Evolutionary conservation across 75 land plant species (phyloP).

Genomic region (Pinus tabuliformis): DNA sequence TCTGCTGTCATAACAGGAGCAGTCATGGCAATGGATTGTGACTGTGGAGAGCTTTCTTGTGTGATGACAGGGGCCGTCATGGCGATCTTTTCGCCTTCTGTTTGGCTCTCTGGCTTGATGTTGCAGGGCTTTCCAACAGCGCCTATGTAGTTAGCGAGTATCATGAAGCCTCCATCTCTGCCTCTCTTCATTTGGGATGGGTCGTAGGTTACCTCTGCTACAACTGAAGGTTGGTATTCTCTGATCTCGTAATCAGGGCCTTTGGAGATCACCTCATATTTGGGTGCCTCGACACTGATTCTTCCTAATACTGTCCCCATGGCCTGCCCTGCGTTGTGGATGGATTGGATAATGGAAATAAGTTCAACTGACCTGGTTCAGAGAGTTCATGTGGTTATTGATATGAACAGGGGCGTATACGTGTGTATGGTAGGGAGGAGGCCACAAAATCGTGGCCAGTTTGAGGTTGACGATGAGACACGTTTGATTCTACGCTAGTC

Average conservation of each 20-base stretch:
- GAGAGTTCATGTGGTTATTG: neutral
- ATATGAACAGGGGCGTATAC: neutral
- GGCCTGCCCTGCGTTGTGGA: neutral
- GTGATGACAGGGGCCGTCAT: constrained; percentile 88
- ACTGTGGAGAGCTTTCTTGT: constrained; percentile 7
- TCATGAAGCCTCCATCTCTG: constrained; percentile 80
- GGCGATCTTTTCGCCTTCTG: constrained; percentile 67
- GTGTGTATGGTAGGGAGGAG: neutral
- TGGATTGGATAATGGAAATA: too few species aligned
- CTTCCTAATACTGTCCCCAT: constrained; percentile 47
- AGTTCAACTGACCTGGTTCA: too few species aligned
- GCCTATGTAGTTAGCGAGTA: constrained; percentile 92
- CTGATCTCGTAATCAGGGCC: constrained; percentile 71
- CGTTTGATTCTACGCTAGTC: neutral
- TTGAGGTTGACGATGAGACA: neutral
- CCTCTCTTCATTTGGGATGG: constrained; percentile 63
- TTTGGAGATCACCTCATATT: constrained; percentile 53
- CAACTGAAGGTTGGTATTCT: constrained; percentile 61
- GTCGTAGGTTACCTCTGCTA: constrained; percentile 86
- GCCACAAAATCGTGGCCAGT: neutral
- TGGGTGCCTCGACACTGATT: constrained; percentile 82
- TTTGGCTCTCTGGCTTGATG: constrained; percentile 25
- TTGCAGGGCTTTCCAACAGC: constrained; percentile 84
- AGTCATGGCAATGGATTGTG: constrained; percentile 72
- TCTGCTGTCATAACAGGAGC: constrained; percentile 78